Evolutionary conservation across 2,329 filamentous ascomycete species (phyloP), one percentile per base, ranked within the genome.

Genomic region (Fusarium musae): DNA sequence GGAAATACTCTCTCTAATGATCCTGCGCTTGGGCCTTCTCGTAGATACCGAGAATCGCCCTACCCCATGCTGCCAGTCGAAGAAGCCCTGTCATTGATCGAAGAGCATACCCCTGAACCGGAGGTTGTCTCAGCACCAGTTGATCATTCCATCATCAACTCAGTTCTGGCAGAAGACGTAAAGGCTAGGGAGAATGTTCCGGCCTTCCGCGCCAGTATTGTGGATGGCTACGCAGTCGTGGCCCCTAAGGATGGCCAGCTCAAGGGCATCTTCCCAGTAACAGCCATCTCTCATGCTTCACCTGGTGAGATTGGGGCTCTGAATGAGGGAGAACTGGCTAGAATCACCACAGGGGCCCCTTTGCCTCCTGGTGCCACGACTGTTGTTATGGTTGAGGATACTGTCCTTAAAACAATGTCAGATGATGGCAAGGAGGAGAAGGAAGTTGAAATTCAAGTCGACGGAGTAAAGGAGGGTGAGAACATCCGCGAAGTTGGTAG

Each of bases 311-410:
- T 88, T 19, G 85, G 89, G 39, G 82, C 89, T 3, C 84, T 98
- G 6, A 86, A 91, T 60, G 86, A 89, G 39, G 95, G 95, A 0
- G 88, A 95, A 72, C 92, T 98, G 59, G 93, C 96, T 1, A 89
- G 96, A 52, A 97, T 99, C 75, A 99, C 96, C 1, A 99, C 96
- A 0, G 96, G 96, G 1, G 96, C 96, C 10, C 96, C 96, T 16
- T 84, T 99, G 2, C 96, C 96, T 2, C 91, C 91, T 0, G 94
- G 95, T 2, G 94, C 96, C 4, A 97, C 94, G 32, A 92, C 96
- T 1, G 95, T 99, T 9, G 92, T 98, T 52, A 98, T 83, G 83
- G 96, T 99, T 1, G 96, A 99, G 83, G 96, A 98, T 78, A 99
- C 96, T 0, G 83, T 91, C 2, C 85, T 99, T 9, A 90, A 89